Evolutionary conservation across 208 protist species (phyloP), one percentile per base, ranked within the genome.

Genomic region (Trypanosoma avium): DNA sequence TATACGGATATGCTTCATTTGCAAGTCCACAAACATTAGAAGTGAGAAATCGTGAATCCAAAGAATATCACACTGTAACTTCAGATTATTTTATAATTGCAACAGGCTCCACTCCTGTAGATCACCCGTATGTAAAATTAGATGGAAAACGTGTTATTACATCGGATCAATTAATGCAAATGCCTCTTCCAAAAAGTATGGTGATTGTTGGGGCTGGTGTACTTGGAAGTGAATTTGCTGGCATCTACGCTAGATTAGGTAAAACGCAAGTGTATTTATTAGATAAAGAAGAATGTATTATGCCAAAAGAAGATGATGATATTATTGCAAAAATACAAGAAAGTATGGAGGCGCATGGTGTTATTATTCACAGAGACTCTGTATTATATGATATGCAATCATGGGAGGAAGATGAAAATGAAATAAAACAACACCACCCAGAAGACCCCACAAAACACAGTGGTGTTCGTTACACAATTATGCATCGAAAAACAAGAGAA

Each of bases 51-150:
- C 55, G 61, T n/a, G 57, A 59, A 24, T 66, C 59, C 12, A 79
- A 70, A 54, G 71, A 80, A 59, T 91, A 84, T 58, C 65, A 64
- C 27, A 75, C 55, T n/a, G 59, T 93, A 33, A 73, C 73, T 21
- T 81, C 88, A 10, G 84, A 94, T 64, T 86, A 94, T 57, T 91
- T 88, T 42, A 63, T 94, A 32, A 82, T 94, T 49, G 88, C 88
- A 19, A 94, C 88, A 9, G 88, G 88, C 26, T 83, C 79, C 12
- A 61, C 56, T 29, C 82, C 88, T 24, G 67, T 66, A 1, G 52
- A 78, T 46, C 84, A 91, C 73, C 84, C 84, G 9, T 82, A 74
- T 58, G 79, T 87, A 21, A 26, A 56, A 19, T 52, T 73, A 1
- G 88, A 94, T 49, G 70, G 75, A 4, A 69, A 69, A 58, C 64